Evolutionary conservation across 1,139 yeast genomes (phyloP).

Genomic region (Pneumocystis murina): DNA sequence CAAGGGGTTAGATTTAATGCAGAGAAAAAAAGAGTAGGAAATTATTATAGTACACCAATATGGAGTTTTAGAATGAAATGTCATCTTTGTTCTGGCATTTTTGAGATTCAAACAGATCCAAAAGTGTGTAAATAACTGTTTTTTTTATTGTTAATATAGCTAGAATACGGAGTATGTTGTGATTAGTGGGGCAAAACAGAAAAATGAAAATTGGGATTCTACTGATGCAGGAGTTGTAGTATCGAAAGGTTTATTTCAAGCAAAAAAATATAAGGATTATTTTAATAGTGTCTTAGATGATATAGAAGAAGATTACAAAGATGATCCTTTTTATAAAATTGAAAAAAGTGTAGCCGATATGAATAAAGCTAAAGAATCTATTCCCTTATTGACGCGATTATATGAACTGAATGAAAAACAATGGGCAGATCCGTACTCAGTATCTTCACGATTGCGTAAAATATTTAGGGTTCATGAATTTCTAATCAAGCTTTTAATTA

Average conservation of each 20-base stretch:
- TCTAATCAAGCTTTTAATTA: background rate
- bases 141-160: background rate
- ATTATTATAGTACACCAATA: slow-evolving; percentile 21
- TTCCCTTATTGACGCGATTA: slow-evolving; percentile 12
- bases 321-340: slow-evolving; percentile 12
- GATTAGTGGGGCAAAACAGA: slow-evolving; percentile 19
- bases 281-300: background rate
- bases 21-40: slow-evolving; percentile 21
- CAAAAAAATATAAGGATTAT: background rate
- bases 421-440: slow-evolving; percentile 16
- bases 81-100: slow-evolving; percentile 18
- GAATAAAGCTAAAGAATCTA: slow-evolving; percentile 3
- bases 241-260: slow-evolving; percentile 5
- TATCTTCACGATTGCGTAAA: slow-evolving; percentile 14
- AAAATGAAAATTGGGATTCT: slow-evolving; percentile 15
- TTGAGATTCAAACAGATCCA: slow-evolving; percentile 25
- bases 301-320: slow-evolving; percentile 1
- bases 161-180: slow-evolving; percentile 19
- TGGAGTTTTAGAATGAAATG: slow-evolving; percentile 23
- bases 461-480: slow-evolving; percentile 6
- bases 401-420: slow-evolving; percentile 9
- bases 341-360: slow-evolving; percentile 11
- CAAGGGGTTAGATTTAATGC: slow-evolving; percentile 26
- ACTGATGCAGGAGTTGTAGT: slow-evolving; percentile 11
- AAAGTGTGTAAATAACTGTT: slow-evolving; percentile 10